Evolutionary conservation across 1,284 basidiomycete genomes (phyloP).

Genomic region (Austroboletus novae-zelandiae): DNA sequence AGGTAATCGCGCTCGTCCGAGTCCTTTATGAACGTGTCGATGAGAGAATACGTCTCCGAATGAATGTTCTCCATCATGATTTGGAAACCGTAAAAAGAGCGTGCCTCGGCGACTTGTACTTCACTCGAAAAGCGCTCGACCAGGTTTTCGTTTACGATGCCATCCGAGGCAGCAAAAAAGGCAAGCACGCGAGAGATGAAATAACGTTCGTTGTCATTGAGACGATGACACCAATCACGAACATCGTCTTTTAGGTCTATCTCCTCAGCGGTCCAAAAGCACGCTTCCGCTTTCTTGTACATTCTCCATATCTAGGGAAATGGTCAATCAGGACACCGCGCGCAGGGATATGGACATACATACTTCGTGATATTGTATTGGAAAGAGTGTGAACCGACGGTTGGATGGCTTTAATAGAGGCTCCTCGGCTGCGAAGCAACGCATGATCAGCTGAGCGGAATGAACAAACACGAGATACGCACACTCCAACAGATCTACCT

Average conservation of each 20-base stretch:
- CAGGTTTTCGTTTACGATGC: conserved; percentile 97
- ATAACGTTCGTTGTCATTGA: conserved; percentile 92
- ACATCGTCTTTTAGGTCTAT: conserved; percentile 95
- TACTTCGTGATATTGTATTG: conserved; percentile 91
- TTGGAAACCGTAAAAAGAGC: conserved; percentile 98
- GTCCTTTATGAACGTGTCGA: conserved; percentile 97
- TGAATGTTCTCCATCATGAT: conserved; percentile 99
- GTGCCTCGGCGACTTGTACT: conserved; percentile 93
- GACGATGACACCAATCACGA: conserved; percentile 89
- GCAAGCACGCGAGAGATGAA: conserved; percentile 97
- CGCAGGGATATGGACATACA: background rate
- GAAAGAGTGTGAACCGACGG: conserved; percentile 89
- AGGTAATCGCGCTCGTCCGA: conserved; percentile 78
- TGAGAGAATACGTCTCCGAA: conserved; percentile 97
- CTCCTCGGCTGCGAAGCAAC: conserved; percentile 56
- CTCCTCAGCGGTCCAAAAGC: conserved; percentile 98
- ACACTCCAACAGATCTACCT: conserved; percentile 65
- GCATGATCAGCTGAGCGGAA: background rate
- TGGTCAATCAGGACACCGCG: background rate
- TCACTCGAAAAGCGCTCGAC: conserved; percentile 94
- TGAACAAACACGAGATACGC: conserved; percentile 20
- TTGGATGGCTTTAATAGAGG: conserved; percentile 78
- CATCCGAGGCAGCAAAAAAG: conserved; percentile 96
- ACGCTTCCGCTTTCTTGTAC: conserved; percentile 92
- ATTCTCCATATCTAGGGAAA: conserved; percentile 83